These are phyloP conservation scores for Obelidium mucronatum DNA, from an alignment of 192 early-diverging fungal genomes.

Conservation along the genomic window DNA sequence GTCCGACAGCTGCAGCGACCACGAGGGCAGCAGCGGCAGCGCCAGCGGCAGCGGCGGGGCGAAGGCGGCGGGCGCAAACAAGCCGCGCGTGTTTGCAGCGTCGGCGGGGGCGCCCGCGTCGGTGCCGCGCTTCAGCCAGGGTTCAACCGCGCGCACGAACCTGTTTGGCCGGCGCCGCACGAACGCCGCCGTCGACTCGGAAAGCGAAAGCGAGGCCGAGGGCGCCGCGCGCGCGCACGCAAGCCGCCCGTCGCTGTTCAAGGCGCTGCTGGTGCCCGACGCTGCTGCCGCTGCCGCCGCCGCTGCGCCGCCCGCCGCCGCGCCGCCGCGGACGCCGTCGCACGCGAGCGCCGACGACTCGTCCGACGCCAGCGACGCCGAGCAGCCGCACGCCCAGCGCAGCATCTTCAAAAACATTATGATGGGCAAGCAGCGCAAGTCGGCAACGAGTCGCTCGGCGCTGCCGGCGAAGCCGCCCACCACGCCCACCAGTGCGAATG, in stretches of 20 bases:
- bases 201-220: constrained; percentile 17
- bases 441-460: not conserved
- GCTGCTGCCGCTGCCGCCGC: not conserved
- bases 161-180: not conserved
- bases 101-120: too few species aligned
- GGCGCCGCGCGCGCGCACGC: not conserved
- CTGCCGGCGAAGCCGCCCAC: not conserved
- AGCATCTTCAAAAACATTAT: constrained; percentile 36
- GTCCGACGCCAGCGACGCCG: constrained; percentile 19
- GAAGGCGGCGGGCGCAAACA: not conserved
- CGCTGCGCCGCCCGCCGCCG: not conserved
- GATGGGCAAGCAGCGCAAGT: not conserved
- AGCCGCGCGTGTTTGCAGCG: not conserved
- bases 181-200: constrained; percentile 22
- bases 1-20: not conserved
- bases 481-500: not conserved
- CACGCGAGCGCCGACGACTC: constrained; percentile 4
- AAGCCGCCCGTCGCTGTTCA: not conserved
- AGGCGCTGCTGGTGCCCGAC: not conserved
- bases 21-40: not conserved
- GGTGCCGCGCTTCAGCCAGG: too few species aligned
- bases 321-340: too few species aligned
- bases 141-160: not conserved
- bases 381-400: not conserved
- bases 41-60: not conserved